Evolutionary conservation across 495 filamentous ascomycete species (phyloP), one percentile per base, ranked within the genome.

Genomic region (Penicillium bialowiezense): DNA sequence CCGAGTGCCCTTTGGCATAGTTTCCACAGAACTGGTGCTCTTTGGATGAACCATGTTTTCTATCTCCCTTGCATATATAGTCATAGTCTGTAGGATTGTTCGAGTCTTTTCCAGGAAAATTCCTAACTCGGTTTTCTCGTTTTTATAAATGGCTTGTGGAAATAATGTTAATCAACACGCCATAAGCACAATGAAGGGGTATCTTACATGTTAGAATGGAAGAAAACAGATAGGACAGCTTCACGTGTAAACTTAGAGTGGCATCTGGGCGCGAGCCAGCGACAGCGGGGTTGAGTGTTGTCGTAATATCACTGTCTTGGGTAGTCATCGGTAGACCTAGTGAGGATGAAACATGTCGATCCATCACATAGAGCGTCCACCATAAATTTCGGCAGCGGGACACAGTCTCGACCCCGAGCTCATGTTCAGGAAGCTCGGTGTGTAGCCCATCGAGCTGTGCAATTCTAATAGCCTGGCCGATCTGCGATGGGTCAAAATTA

Each of bases 351-450:
- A 69, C 41, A 39, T 72, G 63, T 3, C 65, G 58, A 39, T 72
- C 69, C 44, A 72, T 58, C 3, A 68, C 51, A 26, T 72, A 70
- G 5, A 72, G 43, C 12, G 69, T 66, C 69, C 69, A 70, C 67
- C 69, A 70, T 18, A 68, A 51, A 47, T 65, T 60, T 3, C 65
- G 56, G 29, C 62, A 68, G 14, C 67, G 60, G 23, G 60, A 43
- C 5, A 68, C 58, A n/a, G 59, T 60, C 7, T 31, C 50, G 19
- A 43, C 20, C 0, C 63, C 62, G 13, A 69, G 56, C 18, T 66
- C 61, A 3, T 57, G 54, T 37, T 62, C 66, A 12, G 62, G 65
- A 12, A 72, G 62, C 17, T 72, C 45, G 0, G 67, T 72, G 36
- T 72, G 69, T 34, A 72, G 33, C 1, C 67, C 69, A 38, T 66